These are phyloP conservation scores for Apiotrichum siamense DNA, from an alignment of 1,284 basidiomycete genomes.

Conservation along the genomic window DNA sequence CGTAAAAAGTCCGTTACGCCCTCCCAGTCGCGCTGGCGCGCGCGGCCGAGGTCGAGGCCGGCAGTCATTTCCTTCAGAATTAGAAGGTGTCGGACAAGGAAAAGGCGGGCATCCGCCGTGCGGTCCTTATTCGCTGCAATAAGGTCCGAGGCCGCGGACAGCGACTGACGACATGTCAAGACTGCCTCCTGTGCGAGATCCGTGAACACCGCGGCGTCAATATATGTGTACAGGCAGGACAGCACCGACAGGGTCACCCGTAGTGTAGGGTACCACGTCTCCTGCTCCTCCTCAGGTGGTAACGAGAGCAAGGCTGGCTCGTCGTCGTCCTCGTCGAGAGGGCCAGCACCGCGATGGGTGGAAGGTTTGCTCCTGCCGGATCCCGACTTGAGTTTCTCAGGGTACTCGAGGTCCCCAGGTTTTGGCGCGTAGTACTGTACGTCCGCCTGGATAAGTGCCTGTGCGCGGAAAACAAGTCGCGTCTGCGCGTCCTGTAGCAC, in stretches of 20 bases:
- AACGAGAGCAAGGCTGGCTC: constrained; percentile 59
- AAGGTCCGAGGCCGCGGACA: constrained; percentile 62
- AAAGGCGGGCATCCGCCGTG: constrained; percentile 65
- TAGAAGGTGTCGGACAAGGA: constrained; percentile 81
- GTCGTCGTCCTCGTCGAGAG: constrained; percentile 42
- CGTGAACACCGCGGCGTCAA: constrained; percentile 85
- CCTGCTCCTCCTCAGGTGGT: constrained; percentile 65
- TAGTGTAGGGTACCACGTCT: constrained; percentile 83
- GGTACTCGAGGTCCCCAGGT: constrained; percentile 69
- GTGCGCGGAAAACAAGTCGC: constrained; percentile 84
- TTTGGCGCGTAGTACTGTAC: constrained; percentile 74
- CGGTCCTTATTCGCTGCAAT: constrained; percentile 54
- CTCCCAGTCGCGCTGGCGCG: constrained; percentile 45
- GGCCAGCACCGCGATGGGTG: constrained; percentile 14
- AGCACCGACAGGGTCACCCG: constrained; percentile 80
- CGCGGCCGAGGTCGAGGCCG: constrained; percentile 60
- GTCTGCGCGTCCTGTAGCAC: constrained; percentile 92
- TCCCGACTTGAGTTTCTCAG: constrained; percentile 54
- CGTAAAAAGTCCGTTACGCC: constrained; percentile 60
- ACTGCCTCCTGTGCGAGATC: constrained; percentile 90
- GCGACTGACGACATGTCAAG: constrained; percentile 68
- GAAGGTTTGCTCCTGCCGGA: constrained; percentile 12
- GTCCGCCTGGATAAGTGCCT: constrained; percentile 78
- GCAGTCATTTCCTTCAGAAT: constrained; percentile 82
- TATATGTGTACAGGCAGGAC: constrained; percentile 77